Conservation (phyloP, 2,329 filamentous ascomycete species). For the Pestalotiopsis sp. region DNA sequence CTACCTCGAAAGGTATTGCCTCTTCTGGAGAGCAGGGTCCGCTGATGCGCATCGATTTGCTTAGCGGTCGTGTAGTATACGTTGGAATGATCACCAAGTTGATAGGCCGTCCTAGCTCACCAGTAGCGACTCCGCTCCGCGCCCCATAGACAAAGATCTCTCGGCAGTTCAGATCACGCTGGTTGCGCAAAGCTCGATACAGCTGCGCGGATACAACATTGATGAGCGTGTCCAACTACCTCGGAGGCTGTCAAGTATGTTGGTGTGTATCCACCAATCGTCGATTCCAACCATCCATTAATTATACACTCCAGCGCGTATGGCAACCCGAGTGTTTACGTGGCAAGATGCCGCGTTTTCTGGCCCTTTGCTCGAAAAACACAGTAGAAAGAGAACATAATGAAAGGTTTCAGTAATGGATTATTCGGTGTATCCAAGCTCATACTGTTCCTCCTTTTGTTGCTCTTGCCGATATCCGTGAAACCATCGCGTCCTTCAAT, state of each 20-base stretch:
- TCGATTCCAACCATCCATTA: neutral
- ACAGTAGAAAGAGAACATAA: too few species aligned
- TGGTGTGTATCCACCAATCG: neutral
- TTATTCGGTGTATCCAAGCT: too few species aligned
- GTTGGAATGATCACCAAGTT: neutral
- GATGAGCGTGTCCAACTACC: neutral
- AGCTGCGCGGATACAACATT: neutral
- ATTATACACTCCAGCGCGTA: neutral
- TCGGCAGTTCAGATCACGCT: neutral
- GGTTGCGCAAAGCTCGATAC: neutral
- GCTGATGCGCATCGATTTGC: neutral
- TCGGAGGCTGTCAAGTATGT: neutral
- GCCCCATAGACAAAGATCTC: neutral
- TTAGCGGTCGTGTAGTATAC: neutral
- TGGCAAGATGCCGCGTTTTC: neutral
- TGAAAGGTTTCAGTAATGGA: too few species aligned
- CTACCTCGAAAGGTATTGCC: neutral
- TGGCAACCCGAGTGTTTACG: neutral
- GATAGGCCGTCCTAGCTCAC: neutral
- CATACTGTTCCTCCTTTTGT: too few species aligned
- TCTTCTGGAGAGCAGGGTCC: neutral
- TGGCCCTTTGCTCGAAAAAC: too few species aligned
- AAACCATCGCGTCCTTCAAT: too few species aligned
- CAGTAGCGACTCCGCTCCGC: neutral
- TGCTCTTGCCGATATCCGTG: too few species aligned